Base-by-base conservation (phyloP, 2,329 filamentous ascomycete species). In the Didymella glomerata region DNA sequence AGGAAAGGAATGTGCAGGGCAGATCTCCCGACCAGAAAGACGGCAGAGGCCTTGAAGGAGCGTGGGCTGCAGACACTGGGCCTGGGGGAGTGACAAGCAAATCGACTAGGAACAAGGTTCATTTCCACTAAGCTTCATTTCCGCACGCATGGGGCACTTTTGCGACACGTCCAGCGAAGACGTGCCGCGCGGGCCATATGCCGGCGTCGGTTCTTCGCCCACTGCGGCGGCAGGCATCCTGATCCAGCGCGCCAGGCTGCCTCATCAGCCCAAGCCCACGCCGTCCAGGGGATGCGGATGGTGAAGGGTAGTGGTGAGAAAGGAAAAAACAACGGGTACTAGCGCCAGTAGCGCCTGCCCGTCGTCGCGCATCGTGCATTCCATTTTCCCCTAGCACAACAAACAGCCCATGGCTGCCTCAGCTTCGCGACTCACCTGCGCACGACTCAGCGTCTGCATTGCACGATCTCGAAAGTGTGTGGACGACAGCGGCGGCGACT, bases 41-140 rank as follows among this genome's bases (percentile, higher is more conserved):
- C 54, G 62, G 65, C 51, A 58, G 62, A 64, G 54, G 60, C 50
- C 57, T 61, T 61, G 46, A 56, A 52, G 54, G 57, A 64, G 65
- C 63, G 46, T 54, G 46, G 55, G 48, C 53, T 61, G 64, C 59
- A 60, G 52, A 48, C 42, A 54, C 56, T 63, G 55, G 49, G 60
- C 52, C 63, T 65, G 64, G 62, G 63, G 61, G 60, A 66, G 60
- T 52, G 57, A 61, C 58, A 61, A 49, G 66, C 62, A 61, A 47
- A 47, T 62, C 47, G 57, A 55, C 59, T 59, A 59, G 54, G 55
- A 40, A 57, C 67, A 57, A 59, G 68, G 68, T 54, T 65, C 60
- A 57, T 56, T 58, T 63, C 57, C 65, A 64, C 66, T 68, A 70
- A 48, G 47, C 62, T 54, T 68, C 65, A 68, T 68, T 68, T 68